Evolutionary conservation across 1,284 basidiomycete genomes (phyloP), one percentile per base, ranked within the genome.

Genomic region (Microbotryomycetes sp.): DNA sequence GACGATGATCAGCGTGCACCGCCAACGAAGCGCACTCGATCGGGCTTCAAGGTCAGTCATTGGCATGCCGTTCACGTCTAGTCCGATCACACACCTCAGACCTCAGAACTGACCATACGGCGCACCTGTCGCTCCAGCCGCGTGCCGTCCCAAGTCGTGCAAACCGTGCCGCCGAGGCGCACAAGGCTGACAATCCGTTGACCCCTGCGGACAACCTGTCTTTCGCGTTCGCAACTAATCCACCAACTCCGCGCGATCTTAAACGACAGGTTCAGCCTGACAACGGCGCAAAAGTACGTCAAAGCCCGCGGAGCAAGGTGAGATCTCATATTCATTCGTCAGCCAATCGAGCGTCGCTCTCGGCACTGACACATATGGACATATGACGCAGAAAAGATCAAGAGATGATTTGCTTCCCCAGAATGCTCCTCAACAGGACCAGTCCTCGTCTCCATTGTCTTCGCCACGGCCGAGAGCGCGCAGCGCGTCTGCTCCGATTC

Each of bases 221-320:
- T 1, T 64, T 66, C 57, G 56, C 55, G 15, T 66, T 64, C 45
- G 59, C 62, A 23, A 66, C 65, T 1, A 59, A 64, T 27, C 65
- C 65, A 28, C 65, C 65, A 1, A 67, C 62, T 2, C 62, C 65
- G 16, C 57, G 64, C 21, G 62, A 30, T 5, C 11, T 29, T 28
- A 28, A 6, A 7, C 23, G 18, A 26, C 35, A n/a, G n/a, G n/a
- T n/a, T n/a, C n/a, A n/a, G n/a, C n/a, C n/a, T n/a, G n/a, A n/a
- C n/a, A n/a, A n/a, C n/a, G n/a, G n/a, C n/a, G n/a, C n/a, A n/a
- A n/a, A n/a, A n/a, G n/a, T n/a, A n/a, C n/a, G n/a, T n/a, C n/a
- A n/a, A n/a, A n/a, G n/a, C n/a, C n/a, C n/a, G n/a, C n/a, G n/a
- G n/a, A n/a, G n/a, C n/a, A n/a, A n/a, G n/a, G n/a, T n/a, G n/a